Conservation (phyloP, 768 basidiomycete genomes). For the Boletus edulis region DNA sequence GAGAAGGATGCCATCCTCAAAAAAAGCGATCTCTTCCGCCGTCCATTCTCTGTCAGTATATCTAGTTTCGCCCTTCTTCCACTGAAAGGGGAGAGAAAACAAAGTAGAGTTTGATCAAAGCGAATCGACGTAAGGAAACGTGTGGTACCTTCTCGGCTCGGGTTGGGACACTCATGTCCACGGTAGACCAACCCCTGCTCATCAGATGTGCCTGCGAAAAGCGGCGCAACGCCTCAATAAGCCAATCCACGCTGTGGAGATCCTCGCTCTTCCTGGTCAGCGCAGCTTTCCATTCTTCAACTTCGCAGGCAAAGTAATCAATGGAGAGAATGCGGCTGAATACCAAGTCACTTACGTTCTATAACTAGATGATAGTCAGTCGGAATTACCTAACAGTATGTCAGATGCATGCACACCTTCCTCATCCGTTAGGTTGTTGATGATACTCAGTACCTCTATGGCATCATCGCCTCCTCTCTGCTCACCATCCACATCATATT, state of each 20-base stretch:
- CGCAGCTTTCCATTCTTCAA: constrained; percentile 61
- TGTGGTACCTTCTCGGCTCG: constrained; percentile 61
- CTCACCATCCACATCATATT: constrained; percentile 32
- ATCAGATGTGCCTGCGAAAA: constrained; percentile 67
- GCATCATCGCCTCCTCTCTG: constrained; percentile 73
- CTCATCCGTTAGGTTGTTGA: constrained; percentile 60
- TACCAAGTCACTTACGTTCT: constrained; percentile 47
- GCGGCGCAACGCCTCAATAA: constrained; percentile 71
- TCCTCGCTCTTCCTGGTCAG: constrained; percentile 53
- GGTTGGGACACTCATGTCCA: constrained; percentile 58
- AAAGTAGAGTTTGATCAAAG: constrained; percentile 9
- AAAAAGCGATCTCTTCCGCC: constrained; percentile 64
- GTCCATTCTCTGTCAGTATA: constrained; percentile 74
- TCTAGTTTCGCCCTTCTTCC: constrained; percentile 66
- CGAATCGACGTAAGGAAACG: constrained; percentile 7
- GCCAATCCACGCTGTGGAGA: constrained; percentile 72
- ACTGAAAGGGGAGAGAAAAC: constrained; percentile 40
- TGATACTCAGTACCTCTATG: constrained; percentile 65
- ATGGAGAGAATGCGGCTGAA: not conserved
- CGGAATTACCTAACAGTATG: constrained; percentile 16
- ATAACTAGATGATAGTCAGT: constrained; percentile 39
- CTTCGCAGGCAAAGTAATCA: constrained; percentile 35
- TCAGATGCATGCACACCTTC: constrained; percentile 52
- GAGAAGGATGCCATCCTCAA: constrained; percentile 71
- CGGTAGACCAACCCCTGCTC: constrained; percentile 54